Conservation (phyloP, 345 rosid species). For the Cardiospermum halicacabum region DNA sequence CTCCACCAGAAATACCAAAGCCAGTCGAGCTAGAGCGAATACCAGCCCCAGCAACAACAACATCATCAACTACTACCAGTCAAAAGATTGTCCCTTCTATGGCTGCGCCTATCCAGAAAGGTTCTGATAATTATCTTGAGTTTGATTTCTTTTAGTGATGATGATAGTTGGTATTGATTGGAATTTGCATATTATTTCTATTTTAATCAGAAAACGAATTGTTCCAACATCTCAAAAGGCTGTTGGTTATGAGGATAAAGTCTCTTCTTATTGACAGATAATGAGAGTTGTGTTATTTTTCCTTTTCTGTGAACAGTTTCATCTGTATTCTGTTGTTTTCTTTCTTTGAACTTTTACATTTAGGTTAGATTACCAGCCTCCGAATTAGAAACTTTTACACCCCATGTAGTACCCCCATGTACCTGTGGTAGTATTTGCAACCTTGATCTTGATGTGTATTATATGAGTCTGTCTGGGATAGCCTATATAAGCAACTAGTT, state of each 20-base stretch:
- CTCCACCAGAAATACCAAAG: slow-evolving; percentile 88
- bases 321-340: slow-evolving; percentile 15
- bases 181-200: slow-evolving; percentile 27
- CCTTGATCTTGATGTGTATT: too few species aligned
- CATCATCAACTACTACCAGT: slow-evolving; percentile 40
- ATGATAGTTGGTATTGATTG: slow-evolving; percentile 14
- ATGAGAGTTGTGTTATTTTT: slow-evolving; percentile 38
- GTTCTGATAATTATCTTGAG: slow-evolving; percentile 78
- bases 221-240: slow-evolving; percentile 31
- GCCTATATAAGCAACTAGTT: too few species aligned
- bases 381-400: slow-evolving; percentile 1
- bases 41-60: slow-evolving; percentile 36
- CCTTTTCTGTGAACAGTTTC: slow-evolving; percentile 21
- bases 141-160: slow-evolving; percentile 89
- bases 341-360: slow-evolving; percentile 1
- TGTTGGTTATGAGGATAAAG: slow-evolving; percentile 29
- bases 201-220: slow-evolving; percentile 37
- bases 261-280: slow-evolving; percentile 32
- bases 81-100: slow-evolving; percentile 37
- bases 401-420: too few species aligned
- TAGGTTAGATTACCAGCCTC: slow-evolving; percentile 8
- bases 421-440: background rate
- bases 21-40: slow-evolving; percentile 58
- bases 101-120: slow-evolving; percentile 42
- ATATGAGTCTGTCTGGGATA: too few species aligned